Evolutionary conservation across 257 asterid species (phyloP), one percentile per base, ranked within the genome.

Genomic region (Asclepias syriaca): DNA sequence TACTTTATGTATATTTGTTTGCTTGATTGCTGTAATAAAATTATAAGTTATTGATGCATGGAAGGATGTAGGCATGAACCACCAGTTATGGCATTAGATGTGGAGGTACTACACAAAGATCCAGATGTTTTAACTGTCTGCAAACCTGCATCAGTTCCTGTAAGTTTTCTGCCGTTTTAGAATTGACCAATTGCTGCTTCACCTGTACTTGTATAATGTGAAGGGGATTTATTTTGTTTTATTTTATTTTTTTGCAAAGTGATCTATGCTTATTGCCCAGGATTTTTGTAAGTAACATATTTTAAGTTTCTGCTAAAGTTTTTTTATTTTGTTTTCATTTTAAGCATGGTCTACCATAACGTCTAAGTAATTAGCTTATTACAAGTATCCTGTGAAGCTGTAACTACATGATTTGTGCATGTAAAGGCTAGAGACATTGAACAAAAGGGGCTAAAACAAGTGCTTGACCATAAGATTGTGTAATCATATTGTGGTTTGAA

Each of bases 41-140:
- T 68, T 79, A 77, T 77, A 71, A 81, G 83, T 74, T 68, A 72
- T 74, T 89, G 83, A 86, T 85, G 63, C 57, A 43, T 74, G 79
- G 81, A 87, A 83, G 84, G 81, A 70, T 95, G 92, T 87, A 95
- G 99, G 96, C 99, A 95, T 73, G 99, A 92, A 85, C 99, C 99
- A 63, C 99, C 98, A 14, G 98, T 95, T 74, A 84, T 81, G 97
- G 96, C 96, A 18, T 66, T 66, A 87, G 88, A 88, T 77, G 85
- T 95, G 57, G 75, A 85, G 87, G 79, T 95, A 86, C 94, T 95
- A 73, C 86, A 84, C 71, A 78, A 81, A 55, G 98, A 90, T 29
- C 85, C 90, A 49, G 96, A 95, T 67, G 96, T 90, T 68, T 50
- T 95, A 77, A 85, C 98, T 65, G 82, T 95, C 75, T 86, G 86